phyloP scores from a whole-genome alignment of 495 filamentous ascomycete species.

The Penicillium verhagenii region DNA sequence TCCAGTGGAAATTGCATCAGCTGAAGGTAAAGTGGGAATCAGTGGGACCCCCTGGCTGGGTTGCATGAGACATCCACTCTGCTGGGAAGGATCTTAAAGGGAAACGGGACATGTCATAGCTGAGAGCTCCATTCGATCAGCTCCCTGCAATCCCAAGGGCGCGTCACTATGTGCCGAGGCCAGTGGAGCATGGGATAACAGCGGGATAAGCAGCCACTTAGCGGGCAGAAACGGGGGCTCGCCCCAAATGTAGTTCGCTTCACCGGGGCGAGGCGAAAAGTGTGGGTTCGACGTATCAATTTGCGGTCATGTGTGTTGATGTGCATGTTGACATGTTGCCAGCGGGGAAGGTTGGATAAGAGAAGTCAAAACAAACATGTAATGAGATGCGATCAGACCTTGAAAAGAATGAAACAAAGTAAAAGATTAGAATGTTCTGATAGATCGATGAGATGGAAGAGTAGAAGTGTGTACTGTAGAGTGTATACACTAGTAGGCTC shows the following conservation, averaged over 20 bases:
- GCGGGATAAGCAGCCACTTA: slow-evolving; percentile 19
- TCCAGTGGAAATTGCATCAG: neutral
- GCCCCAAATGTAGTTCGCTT: slow-evolving; percentile 17
- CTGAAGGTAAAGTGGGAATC: neutral
- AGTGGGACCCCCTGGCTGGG: neutral
- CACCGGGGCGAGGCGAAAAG: slow-evolving; percentile 8
- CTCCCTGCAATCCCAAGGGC: slow-evolving; percentile 16
- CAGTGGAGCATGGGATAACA: slow-evolving; percentile 24
- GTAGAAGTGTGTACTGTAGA: too few relatives aligned
- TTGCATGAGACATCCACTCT: slow-evolving; percentile 7
- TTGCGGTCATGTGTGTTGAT: slow-evolving; percentile 2
- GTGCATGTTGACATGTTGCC: neutral
- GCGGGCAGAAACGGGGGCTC: neutral
- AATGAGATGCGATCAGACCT: too few relatives aligned
- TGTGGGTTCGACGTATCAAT: slow-evolving; percentile 23
- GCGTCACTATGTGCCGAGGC: slow-evolving; percentile 14
- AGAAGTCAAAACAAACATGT: too few relatives aligned
- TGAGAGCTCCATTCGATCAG: slow-evolving; percentile 20
- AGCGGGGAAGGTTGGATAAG: neutral
- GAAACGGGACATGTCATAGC: slow-evolving; percentile 8
- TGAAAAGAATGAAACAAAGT: too few relatives aligned
- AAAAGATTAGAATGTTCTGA: too few relatives aligned
- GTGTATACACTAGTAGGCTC: too few relatives aligned
- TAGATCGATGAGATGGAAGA: too few relatives aligned
- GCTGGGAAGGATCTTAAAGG: neutral